Base-by-base conservation (phyloP, 2,329 filamentous ascomycete genomes). In the Phaeosphaeriaceae sp. region DNA sequence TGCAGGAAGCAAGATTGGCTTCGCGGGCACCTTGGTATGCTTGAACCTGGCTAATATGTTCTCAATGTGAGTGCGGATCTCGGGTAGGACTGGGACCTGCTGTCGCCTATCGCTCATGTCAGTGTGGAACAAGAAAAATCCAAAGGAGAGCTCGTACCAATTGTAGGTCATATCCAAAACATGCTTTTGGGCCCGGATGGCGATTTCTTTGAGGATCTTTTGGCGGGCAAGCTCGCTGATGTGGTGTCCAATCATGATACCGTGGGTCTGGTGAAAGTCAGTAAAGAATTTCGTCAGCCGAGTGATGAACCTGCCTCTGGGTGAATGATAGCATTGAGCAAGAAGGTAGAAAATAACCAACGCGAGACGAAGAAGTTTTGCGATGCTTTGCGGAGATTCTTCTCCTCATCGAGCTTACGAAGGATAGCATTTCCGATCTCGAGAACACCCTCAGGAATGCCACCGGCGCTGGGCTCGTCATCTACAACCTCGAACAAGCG, bases 221-320 rank as follows among this genome's bases (percentile, higher is more conserved):
- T 97, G 91, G 46, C 95, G 88, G 44, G 93, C 93, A 78, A 94
- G 93, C 67, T 96, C 92, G 51, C 91, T 94, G 69, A 98, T 93
- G 79, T 97, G 92, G 76, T 97, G 94, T 70, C 97, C 92, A 56
- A 92, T 86, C 82, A 98, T 89, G 62, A 88, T 81, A 50, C 84
- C 85, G 59, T 86, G 82, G 19, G 82, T 83, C 86, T 89, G 67
- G 49, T 19, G 7, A n/a, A 21, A 47, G 73, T 81, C 65, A 81
- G 80, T 65, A 17, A 17, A 2, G 23, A 30, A 75, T 61, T n/a
- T 22, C 56, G 28, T 30, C 40, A 28, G 23, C 52, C 22, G 58
- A 61, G 52, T 21, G 22, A 48, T 49, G 57, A 23, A 71, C 68
- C 65, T 84, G 88, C 93, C 85, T 99, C 95, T 11, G 95, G 95